A percentile compares a stretch with the other conserved stretches of the same genome.
Conservation (phyloP, 176 grass and related monocot species). For the Metroxylon sagu region DNA sequence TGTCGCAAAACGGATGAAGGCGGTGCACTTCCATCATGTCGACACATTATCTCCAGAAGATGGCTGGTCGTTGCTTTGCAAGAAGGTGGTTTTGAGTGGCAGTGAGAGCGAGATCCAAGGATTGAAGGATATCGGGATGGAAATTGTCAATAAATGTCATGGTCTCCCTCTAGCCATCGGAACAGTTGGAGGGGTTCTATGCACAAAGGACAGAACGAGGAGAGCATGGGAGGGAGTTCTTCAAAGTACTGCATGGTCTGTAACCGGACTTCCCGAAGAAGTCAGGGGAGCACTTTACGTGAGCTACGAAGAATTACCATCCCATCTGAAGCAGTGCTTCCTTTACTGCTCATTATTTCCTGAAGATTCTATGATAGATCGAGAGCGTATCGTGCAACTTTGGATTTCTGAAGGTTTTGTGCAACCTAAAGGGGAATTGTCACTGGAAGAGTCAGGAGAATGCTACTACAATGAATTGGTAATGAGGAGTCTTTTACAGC, state of each 20-base stretch:
- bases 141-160: conserved; percentile 37
- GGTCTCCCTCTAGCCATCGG: conserved; percentile 48
- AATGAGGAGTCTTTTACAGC: conserved; percentile 47
- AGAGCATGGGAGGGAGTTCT: conserved; percentile 30
- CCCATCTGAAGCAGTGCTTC: conserved; percentile 66
- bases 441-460: conserved; percentile 42
- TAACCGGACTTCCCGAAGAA: conserved; percentile 33
- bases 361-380: conserved; percentile 20
- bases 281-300: conserved; percentile 47
- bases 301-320: conserved; percentile 51
- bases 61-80: conserved; percentile 37
- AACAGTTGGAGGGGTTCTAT: conserved; percentile 43
- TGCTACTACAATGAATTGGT: conserved; percentile 56
- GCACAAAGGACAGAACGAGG: conserved; percentile 17
- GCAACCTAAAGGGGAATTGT: conserved; percentile 18
- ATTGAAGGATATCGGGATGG: conserved; percentile 30
- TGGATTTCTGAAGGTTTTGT: conserved; percentile 67
- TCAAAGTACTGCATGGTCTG: conserved; percentile 31
- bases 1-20: conserved; percentile 36
- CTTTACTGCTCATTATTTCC: conserved; percentile 64
- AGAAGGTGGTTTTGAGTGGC: conserved; percentile 3
- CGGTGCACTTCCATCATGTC: conserved; percentile 35
- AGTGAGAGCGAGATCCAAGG: conserved; percentile 3
- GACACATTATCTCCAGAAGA: conserved; percentile 30
- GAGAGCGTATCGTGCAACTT: conserved; percentile 27